Conservation (phyloP, 1,284 basidiomycete genomes). For the Afroboletus lepidellus region DNA sequence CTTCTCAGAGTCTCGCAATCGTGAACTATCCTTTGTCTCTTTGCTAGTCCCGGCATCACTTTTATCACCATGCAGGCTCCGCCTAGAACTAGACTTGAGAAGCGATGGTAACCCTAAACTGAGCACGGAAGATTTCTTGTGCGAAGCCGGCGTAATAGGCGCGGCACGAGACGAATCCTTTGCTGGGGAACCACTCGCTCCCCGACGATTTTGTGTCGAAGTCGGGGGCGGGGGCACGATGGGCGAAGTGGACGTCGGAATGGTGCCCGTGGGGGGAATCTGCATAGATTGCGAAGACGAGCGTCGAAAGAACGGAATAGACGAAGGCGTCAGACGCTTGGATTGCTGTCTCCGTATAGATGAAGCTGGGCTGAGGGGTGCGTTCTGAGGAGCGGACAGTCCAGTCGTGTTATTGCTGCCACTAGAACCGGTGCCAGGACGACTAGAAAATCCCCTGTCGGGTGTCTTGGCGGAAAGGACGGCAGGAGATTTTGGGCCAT, state of each 20-base stretch:
- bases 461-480: slow-evolving; percentile 45
- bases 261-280: slow-evolving; percentile 41
- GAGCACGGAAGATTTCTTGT: slow-evolving; percentile 75
- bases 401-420: slow-evolving; percentile 61
- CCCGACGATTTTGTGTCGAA: slow-evolving; percentile 41
- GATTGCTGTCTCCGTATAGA: slow-evolving; percentile 65
- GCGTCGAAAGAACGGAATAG: slow-evolving; percentile 94
- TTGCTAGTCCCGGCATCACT: slow-evolving; percentile 51
- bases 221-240: slow-evolving; percentile 46
- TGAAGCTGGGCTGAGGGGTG: slow-evolving; percentile 67
- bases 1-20: slow-evolving; percentile 49
- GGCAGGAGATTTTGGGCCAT: slow-evolving; percentile 42
- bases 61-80: slow-evolving; percentile 74
- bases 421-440: slow-evolving; percentile 71
- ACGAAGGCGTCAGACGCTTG: slow-evolving; percentile 86
- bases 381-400: slow-evolving; percentile 47
- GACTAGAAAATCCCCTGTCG: slow-evolving; percentile 47
- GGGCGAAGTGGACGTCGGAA: slow-evolving; percentile 49
- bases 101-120: slow-evolving; percentile 78
- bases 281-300: slow-evolving; percentile 89
- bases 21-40: slow-evolving; percentile 43
- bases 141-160: slow-evolving; percentile 54
- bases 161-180: slow-evolving; percentile 54
- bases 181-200: slow-evolving; percentile 46
- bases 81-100: slow-evolving; percentile 80